phyloP scores from a whole-genome alignment of 1,284 basidiomycete genomes.

The Cryptococcus amylolentus region DNA sequence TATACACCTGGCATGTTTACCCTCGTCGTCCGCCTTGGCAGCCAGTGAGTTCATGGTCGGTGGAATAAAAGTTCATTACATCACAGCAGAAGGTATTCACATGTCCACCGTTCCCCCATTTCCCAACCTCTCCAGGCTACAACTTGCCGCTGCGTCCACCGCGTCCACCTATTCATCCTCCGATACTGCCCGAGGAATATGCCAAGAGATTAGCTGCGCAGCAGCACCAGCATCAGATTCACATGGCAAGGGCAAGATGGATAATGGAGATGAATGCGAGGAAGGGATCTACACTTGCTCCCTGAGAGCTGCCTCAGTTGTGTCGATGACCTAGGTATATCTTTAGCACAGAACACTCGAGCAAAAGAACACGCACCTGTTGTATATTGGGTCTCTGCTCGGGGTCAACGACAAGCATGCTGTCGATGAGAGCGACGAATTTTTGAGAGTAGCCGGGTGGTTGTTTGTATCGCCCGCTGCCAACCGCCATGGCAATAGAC shows the following conservation, averaged over 20 bases:
- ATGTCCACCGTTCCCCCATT: neutral
- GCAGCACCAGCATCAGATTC: neutral
- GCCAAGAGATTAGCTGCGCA: conserved; percentile 6
- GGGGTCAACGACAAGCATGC: conserved; percentile 76
- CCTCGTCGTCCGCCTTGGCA: no score
- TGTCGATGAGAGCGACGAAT: conserved; percentile 73
- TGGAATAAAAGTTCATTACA: no score
- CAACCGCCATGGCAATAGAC: conserved; percentile 90
- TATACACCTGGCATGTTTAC: neutral
- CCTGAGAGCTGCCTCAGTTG: conserved; percentile 59
- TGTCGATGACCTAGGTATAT: conserved; percentile 61
- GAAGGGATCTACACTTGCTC: neutral
- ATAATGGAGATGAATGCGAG: conserved; percentile 8
- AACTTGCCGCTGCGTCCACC: neutral
- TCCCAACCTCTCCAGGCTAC: neutral
- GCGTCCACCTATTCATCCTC: neutral
- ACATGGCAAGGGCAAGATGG: neutral
- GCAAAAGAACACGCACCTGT: conserved; percentile 54
- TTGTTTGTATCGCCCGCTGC: conserved; percentile 80
- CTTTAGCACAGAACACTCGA: conserved; percentile 4
- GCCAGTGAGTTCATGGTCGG: no score
- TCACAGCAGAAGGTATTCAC: conserved; percentile 1
- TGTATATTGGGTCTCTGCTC: conserved; percentile 77
- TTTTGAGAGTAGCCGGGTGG: conserved; percentile 76
- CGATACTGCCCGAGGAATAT: neutral